Evolutionary conservation across 2,329 filamentous ascomycete species (phyloP).

Genomic region (Sclerotiophoma versabilis): DNA sequence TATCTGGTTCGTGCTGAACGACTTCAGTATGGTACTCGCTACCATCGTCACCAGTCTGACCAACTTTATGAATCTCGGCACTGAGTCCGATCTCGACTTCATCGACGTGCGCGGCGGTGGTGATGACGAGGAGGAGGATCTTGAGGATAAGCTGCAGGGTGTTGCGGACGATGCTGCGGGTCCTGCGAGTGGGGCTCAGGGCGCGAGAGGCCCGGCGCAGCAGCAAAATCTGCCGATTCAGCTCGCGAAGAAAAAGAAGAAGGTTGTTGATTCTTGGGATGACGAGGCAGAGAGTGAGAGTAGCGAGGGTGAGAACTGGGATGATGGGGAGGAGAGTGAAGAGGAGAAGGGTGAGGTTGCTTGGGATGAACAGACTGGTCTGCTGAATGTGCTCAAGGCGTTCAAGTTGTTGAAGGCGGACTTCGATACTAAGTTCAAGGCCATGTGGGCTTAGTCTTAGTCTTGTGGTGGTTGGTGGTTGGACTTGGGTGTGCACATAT

Average conservation of each 20-base stretch:
- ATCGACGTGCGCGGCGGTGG: constrained; percentile 61
- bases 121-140: constrained; percentile 58
- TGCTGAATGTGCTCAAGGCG: constrained; percentile 65
- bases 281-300: constrained; percentile 47
- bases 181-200: constrained; percentile 30
- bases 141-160: constrained; percentile 50
- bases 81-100: constrained; percentile 57
- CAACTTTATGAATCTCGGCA: constrained; percentile 62
- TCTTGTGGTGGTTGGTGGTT: background rate
- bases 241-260: constrained; percentile 49
- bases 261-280: constrained; percentile 52
- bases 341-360: constrained; percentile 41
- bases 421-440: constrained; percentile 70
- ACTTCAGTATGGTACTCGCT: constrained; percentile 69
- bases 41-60: constrained; percentile 73
- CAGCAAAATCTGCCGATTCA: constrained; percentile 41
- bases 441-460: constrained; percentile 67
- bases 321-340: constrained; percentile 34
- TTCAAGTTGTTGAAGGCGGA: constrained; percentile 65
- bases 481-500: background rate
- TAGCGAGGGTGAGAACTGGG: constrained; percentile 46
- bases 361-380: constrained; percentile 55
- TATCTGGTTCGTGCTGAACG: constrained; percentile 76
- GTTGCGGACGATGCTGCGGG: constrained; percentile 27
- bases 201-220: constrained; percentile 31